A percentile compares a stretch with the other conserved stretches of the same genome.
Evolutionary conservation across 768 basidiomycete species (phyloP).

Genomic region (Gelatoporia subvermispora): DNA sequence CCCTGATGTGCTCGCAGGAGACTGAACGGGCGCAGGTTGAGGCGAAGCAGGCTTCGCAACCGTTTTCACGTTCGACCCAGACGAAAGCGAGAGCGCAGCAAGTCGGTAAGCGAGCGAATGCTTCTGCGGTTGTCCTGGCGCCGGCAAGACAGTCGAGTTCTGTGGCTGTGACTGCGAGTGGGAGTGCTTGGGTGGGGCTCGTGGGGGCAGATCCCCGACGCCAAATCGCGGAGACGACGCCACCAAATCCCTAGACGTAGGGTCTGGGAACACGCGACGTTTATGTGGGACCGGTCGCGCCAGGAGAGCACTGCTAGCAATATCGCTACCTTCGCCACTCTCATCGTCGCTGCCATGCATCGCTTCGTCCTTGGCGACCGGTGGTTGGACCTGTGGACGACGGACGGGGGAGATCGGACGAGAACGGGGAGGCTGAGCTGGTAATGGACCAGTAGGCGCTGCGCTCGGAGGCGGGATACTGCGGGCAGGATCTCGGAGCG

Average conservation of each 20-base stretch:
- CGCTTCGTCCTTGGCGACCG: not conserved
- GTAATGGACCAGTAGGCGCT: conserved; percentile 8
- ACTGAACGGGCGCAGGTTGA: conserved; percentile 10
- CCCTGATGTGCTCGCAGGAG: conserved; percentile 5
- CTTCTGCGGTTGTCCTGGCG: not conserved
- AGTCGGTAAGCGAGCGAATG: not conserved
- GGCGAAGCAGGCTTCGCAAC: conserved; percentile 9
- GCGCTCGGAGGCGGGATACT: conserved; percentile 9
- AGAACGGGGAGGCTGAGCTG: conserved; percentile 1
- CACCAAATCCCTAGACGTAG: not conserved
- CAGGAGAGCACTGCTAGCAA: conserved; percentile 10
- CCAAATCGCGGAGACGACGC: conserved; percentile 32
- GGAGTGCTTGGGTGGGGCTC: conserved; percentile 22
- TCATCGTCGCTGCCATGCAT: not conserved
- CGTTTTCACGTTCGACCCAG: conserved; percentile 2
- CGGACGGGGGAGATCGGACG: not conserved
- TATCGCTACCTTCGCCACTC: conserved; percentile 16
- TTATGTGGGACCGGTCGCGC: not conserved
- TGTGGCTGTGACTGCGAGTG: conserved; percentile 22
- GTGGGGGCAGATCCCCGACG: conserved; percentile 39
- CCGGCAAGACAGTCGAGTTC: conserved; percentile 7
- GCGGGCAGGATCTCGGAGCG: conserved; percentile 8
- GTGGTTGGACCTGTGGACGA: not conserved
- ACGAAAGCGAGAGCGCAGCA: not conserved
- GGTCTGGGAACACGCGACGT: not conserved